A percentile compares a stretch with the other conserved stretches of the same genome.
Evolutionary conservation across 2,329 filamentous ascomycete genomes (phyloP).

Genomic region (Talaromyces sp.): DNA sequence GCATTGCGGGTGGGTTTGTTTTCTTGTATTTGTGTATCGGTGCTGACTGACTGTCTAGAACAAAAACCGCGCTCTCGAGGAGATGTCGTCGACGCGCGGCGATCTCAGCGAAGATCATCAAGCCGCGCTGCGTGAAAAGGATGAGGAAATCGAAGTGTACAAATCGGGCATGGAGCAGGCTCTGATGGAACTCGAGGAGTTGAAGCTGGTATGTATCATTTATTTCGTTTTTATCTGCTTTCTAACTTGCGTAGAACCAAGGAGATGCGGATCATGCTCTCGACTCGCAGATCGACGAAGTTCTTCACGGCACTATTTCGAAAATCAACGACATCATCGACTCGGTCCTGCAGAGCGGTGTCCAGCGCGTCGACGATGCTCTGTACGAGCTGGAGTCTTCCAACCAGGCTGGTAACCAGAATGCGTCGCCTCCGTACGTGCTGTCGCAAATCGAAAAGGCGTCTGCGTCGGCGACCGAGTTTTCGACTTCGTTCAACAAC

Average conservation of each 20-base stretch:
- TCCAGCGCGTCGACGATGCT: constrained; percentile 90
- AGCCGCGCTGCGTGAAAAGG: constrained; percentile 80
- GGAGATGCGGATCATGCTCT: constrained; percentile 73
- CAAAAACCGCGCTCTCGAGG: constrained; percentile 83
- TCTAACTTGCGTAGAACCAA: constrained; percentile 47
- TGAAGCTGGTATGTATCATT: constrained; percentile 52
- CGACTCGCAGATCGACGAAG: constrained; percentile 84
- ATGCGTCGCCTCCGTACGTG: constrained; percentile 89
- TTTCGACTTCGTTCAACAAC: constrained; percentile 96
- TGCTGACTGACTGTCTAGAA: constrained; percentile 45
- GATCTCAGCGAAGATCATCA: constrained; percentile 85
- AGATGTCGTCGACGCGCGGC: constrained; percentile 69
- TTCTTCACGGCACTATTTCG: constrained; percentile 78
- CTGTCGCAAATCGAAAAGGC: constrained; percentile 97
- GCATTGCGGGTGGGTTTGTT: constrained; percentile 54
- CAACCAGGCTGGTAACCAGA: constrained; percentile 98
- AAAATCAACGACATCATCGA: constrained; percentile 98
- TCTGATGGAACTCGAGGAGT: constrained; percentile 82
- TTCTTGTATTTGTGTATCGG: not conserved
- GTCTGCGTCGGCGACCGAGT: constrained; percentile 89
- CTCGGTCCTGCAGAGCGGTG: constrained; percentile 87
- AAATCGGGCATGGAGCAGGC: constrained; percentile 98
- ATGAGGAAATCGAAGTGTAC: constrained; percentile 96
- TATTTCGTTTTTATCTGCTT: not conserved
- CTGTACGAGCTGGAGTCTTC: constrained; percentile 95